phyloP scores from a whole-genome alignment of 2,329 filamentous ascomycete genomes.

The Aspergillus flavus region DNA sequence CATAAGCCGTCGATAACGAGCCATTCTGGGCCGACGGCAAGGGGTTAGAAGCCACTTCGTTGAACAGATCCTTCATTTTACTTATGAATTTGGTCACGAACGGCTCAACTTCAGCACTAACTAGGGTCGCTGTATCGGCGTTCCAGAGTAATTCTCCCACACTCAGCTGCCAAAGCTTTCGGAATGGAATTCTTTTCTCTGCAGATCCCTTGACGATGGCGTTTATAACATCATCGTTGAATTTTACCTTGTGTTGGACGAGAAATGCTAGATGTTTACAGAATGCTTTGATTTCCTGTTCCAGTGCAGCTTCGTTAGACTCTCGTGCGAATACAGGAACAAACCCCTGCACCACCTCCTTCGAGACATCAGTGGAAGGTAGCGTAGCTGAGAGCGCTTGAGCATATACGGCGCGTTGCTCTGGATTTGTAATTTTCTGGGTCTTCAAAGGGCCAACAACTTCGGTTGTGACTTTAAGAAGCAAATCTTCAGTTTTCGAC shows the following conservation, averaged over 20 bases:
- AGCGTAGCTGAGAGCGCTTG: conserved; percentile 73
- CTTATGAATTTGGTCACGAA: conserved; percentile 55
- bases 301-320: conserved; percentile 80
- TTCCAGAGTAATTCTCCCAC: conserved; percentile 71
- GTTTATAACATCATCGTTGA: conserved; percentile 70
- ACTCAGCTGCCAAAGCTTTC: conserved; percentile 78
- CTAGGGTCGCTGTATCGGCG: conserved; percentile 50
- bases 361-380: conserved; percentile 62
- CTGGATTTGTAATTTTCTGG: conserved; percentile 79
- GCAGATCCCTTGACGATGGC: conserved; percentile 76
- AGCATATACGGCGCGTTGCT: conserved; percentile 80
- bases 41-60: conserved; percentile 77
- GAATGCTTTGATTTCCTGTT: conserved; percentile 73
- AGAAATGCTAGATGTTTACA: conserved; percentile 65
- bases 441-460: conserved; percentile 77
- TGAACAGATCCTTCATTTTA: conserved; percentile 66
- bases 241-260: conserved; percentile 60
- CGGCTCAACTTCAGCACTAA: conserved; percentile 49
- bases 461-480: conserved; percentile 75
- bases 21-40: conserved; percentile 78
- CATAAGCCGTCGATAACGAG: conserved; percentile 76
- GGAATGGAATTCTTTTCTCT: conserved; percentile 79
- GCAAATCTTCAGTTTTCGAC: conserved; percentile 59
- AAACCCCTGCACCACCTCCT: conserved; percentile 68
- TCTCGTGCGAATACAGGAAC: conserved; percentile 76